phyloP scores from a whole-genome alignment of 257 asterid genomes.

The Leonotis leonurus region DNA sequence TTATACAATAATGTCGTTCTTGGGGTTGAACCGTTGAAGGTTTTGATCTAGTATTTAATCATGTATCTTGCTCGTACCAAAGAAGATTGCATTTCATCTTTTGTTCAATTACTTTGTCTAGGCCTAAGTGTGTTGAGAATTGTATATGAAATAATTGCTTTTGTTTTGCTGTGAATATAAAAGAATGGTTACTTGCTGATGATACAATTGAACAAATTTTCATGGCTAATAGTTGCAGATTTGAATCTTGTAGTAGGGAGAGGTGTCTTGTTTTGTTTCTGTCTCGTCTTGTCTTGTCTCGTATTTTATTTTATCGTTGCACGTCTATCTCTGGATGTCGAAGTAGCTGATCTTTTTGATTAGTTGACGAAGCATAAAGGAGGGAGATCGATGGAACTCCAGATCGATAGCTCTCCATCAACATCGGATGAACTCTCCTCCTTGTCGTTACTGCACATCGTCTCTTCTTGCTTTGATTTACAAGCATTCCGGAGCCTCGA shows the following conservation, averaged over 20 bases:
- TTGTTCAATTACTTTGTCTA: neutral
- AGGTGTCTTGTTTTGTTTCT: too few relatives aligned
- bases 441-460: neutral
- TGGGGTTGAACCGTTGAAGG: neutral
- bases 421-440: neutral
- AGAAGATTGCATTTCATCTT: neutral
- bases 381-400: conserved; percentile 36
- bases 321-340: neutral
- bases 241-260: neutral
- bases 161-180: neutral
- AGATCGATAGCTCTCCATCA: conserved; percentile 21
- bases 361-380: conserved; percentile 22
- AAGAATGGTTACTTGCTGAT: conserved; percentile 7
- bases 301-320: neutral
- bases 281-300: too few relatives aligned
- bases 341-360: too few relatives aligned
- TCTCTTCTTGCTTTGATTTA: conserved; percentile 25
- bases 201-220: neutral
- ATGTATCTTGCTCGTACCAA: neutral
- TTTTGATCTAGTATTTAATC: neutral
- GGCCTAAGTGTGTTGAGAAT: neutral
- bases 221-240: neutral
- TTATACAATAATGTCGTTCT: neutral
- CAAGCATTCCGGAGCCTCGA: conserved; percentile 40
- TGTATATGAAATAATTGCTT: neutral